A percentile compares a stretch with the other conserved stretches of the same genome.
phyloP scores from a whole-genome alignment of 768 basidiomycete species.

The Tephrocybe sp. region DNA sequence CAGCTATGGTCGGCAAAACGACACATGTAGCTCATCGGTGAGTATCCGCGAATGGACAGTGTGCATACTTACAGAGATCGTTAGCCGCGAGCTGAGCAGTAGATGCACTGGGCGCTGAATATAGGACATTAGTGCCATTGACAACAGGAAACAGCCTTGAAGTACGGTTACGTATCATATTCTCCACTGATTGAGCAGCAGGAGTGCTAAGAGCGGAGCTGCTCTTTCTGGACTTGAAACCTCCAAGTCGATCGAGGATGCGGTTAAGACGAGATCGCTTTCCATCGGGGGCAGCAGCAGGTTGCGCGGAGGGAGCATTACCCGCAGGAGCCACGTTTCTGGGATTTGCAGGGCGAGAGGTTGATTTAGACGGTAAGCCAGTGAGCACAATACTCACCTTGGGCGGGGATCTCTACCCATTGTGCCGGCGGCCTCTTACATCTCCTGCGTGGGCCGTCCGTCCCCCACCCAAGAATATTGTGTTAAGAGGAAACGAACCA shows the following conservation, averaged over 20 bases:
- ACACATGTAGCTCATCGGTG: too few species aligned
- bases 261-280: neutral
- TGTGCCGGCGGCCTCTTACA: too few species aligned
- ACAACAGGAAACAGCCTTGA: neutral
- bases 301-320: neutral
- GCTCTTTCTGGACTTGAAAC: neutral
- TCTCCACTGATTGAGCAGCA: neutral
- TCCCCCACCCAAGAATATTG: too few species aligned
- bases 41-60: too few species aligned
- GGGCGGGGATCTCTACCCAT: too few species aligned
- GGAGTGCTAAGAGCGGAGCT: neutral
- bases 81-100: neutral
- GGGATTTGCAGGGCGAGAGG: neutral
- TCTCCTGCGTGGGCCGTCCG: too few species aligned
- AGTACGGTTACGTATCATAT: neutral
- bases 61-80: neutral
- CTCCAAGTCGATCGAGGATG: neutral
- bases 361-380: neutral
- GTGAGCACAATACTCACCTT: too few species aligned
- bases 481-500: too few species aligned
- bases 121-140: neutral
- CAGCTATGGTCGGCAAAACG: too few species aligned
- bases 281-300: neutral
- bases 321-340: neutral
- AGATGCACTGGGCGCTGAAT: neutral